phyloP scores from a whole-genome alignment of 495 filamentous ascomycete species.

The Thermothielavioides terrestris region DNA sequence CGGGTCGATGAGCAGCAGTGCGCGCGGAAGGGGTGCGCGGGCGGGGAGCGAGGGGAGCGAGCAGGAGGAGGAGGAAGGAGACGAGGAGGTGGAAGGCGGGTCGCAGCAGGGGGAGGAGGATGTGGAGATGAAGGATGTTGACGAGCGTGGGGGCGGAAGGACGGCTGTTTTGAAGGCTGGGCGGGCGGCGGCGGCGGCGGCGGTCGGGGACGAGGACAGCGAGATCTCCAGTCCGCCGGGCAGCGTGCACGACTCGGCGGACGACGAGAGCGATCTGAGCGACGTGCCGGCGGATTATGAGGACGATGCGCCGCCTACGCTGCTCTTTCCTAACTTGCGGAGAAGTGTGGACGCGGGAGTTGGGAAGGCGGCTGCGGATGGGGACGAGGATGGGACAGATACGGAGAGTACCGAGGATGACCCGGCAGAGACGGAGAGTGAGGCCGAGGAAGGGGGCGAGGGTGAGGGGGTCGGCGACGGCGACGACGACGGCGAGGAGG shows the following conservation, averaged over 20 bases:
- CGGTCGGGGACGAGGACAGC: conserved; percentile 24
- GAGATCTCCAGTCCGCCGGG: conserved; percentile 37
- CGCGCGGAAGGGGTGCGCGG: conserved; percentile 9
- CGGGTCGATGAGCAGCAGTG: conserved; percentile 33
- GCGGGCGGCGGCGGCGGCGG: conserved; percentile 11
- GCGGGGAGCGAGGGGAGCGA: conserved; percentile 14
- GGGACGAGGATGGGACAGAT: not conserved
- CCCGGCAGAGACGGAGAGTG: conserved; percentile 19
- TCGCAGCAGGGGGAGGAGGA: conserved; percentile 15
- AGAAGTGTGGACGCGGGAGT: conserved; percentile 25
- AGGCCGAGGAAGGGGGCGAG: conserved; percentile 16
- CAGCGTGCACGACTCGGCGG: conserved; percentile 64
- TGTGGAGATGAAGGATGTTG: conserved; percentile 29
- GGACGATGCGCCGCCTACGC: conserved; percentile 34
- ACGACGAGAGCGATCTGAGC: conserved; percentile 74
- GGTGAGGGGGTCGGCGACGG: conserved; percentile 20
- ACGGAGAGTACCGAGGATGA: conserved; percentile 20
- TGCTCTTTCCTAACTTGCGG: conserved; percentile 40
- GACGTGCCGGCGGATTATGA: conserved; percentile 52
- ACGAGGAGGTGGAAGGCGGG: conserved; percentile 11
- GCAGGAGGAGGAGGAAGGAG: conserved; percentile 15
- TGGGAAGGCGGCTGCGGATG: conserved; percentile 7
- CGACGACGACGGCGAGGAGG: conserved; percentile 8
- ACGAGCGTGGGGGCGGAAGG: conserved; percentile 13
- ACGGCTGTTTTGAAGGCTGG: conserved; percentile 8